Conservation (phyloP, 192 early-diverging fungal species). For the Podila horticola region DNA sequence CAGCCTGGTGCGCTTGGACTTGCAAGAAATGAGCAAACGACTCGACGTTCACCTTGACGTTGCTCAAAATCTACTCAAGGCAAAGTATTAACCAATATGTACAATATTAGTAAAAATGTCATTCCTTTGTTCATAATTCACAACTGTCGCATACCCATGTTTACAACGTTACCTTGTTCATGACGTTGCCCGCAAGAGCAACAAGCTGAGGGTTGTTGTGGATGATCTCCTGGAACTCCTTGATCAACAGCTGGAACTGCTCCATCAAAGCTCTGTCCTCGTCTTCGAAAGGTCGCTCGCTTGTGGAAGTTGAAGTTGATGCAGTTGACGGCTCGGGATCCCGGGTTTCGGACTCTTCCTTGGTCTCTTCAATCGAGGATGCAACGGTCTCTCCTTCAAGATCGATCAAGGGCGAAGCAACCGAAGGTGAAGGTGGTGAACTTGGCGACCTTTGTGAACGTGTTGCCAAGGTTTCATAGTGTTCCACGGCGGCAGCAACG, state of each 20-base stretch:
- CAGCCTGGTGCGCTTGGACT: constrained; percentile 20
- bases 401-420: background rate
- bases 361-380: background rate
- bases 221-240: constrained; percentile 47
- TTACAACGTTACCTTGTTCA: constrained; percentile 35
- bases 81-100: background rate
- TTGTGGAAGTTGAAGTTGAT: constrained; percentile 22
- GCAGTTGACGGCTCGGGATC: background rate
- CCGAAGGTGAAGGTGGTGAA: background rate
- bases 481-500: constrained; percentile 1
- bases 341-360: background rate
- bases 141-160: background rate
- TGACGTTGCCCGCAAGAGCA: constrained; percentile 19
- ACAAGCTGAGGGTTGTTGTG: constrained; percentile 46
- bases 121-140: background rate
- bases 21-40: constrained; percentile 34
- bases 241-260: constrained; percentile 43
- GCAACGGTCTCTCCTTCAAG: background rate
- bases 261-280: constrained; percentile 39
- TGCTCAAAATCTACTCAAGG: constrained; percentile 27
- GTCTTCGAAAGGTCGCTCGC: background rate
- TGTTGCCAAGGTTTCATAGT: constrained; percentile 4
- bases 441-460: background rate
- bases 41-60: constrained; percentile 46
- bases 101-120: background rate